Conservation (phyloP, 2,329 filamentous ascomycete genomes). For the Exophiala viscosa region DNA sequence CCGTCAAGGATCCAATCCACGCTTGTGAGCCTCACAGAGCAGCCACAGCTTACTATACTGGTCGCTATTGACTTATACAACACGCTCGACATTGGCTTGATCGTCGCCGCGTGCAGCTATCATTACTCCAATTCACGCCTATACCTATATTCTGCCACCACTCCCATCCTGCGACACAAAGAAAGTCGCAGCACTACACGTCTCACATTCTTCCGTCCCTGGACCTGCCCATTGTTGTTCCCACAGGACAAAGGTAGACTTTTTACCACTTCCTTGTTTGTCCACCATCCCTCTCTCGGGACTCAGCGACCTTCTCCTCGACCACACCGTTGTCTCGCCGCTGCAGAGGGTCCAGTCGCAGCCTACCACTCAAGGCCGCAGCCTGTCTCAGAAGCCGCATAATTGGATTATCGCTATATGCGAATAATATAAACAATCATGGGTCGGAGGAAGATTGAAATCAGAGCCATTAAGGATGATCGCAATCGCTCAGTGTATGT, state of each 20-base stretch:
- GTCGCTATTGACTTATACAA: slow-evolving; percentile 1
- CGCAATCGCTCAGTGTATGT: slow-evolving; percentile 95
- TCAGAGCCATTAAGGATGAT: slow-evolving; percentile 99
- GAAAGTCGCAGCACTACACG: background rate
- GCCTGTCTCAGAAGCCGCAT: background rate
- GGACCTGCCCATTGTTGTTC: background rate
- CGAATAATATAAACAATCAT: slow-evolving; percentile 49
- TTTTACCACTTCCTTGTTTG: slow-evolving; percentile 6
- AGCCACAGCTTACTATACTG: slow-evolving; percentile 8
- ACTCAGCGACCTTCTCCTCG: slow-evolving; percentile 1
- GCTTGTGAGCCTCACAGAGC: slow-evolving; percentile 10
- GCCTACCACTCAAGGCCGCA: background rate
- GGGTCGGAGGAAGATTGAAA: slow-evolving; percentile 99
- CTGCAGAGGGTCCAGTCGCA: background rate
- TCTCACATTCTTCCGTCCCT: background rate
- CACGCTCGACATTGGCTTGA: slow-evolving; percentile 4
- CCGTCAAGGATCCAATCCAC: slow-evolving; percentile 9
- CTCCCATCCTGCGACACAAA: slow-evolving; percentile 1
- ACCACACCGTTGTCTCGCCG: background rate
- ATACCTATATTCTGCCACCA: background rate
- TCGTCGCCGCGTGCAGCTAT: too few relatives aligned
- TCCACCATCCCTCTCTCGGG: background rate
- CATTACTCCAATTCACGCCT: too few relatives aligned
- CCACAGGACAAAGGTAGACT: background rate
- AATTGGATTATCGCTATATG: slow-evolving; percentile 6